Evolutionary conservation across 2,329 filamentous ascomycete genomes (phyloP).

Genomic region (Paecilomyces formosus): DNA sequence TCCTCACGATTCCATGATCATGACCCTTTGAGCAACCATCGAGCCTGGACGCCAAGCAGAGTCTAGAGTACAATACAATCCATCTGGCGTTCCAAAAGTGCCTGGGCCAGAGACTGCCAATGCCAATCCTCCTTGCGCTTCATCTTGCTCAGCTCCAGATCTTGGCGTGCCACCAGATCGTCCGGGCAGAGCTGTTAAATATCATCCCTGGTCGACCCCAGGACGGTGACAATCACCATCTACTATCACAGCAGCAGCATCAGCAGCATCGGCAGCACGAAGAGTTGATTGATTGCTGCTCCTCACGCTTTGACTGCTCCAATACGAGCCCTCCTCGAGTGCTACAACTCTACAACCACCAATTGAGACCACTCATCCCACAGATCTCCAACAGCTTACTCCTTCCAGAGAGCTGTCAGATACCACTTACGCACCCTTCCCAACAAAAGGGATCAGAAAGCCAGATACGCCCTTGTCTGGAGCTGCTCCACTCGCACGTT

Average conservation of each 20-base stretch:
- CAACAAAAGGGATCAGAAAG: background rate
- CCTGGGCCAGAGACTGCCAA: background rate
- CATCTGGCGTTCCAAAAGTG: background rate
- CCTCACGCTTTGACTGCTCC: too few species aligned
- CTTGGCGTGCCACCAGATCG: background rate
- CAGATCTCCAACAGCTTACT: background rate
- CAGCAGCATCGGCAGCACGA: too few species aligned
- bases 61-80: background rate
- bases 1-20: background rate
- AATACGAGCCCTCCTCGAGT: too few species aligned
- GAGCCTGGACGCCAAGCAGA: background rate
- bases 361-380: background rate
- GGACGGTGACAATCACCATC: background rate
- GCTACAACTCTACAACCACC: background rate
- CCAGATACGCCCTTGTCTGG: background rate
- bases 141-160: background rate
- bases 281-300: too few species aligned
- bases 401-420: background rate
- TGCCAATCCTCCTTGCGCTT: background rate
- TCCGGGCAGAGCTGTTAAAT: background rate
- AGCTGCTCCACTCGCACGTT: conserved; percentile 1
- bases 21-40: background rate
- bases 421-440: background rate
- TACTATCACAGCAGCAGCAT: too few species aligned
- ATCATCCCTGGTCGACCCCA: background rate